Percentiles rank a stretch among this genome's conserved stretches.
These are phyloP conservation scores for Candida sanyaensis DNA, from an alignment of 1,139 yeast genomes.

Conservation along the genomic window DNA sequence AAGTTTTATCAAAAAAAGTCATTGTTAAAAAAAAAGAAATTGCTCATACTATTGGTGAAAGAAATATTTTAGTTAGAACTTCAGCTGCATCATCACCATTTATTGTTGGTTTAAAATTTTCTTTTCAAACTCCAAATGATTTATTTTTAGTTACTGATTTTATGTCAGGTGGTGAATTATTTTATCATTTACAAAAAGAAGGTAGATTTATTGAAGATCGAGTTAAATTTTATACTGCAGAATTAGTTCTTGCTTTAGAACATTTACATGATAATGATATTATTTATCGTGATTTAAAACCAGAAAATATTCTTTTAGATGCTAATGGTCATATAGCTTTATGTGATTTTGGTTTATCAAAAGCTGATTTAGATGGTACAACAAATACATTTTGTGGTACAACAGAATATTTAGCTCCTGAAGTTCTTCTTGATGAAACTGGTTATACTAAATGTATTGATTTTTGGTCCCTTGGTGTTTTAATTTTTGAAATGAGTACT, in stretches of 20 bases:
- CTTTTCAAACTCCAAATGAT: conserved; percentile 93
- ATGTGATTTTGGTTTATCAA: conserved; percentile 95
- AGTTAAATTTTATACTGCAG: conserved; percentile 96
- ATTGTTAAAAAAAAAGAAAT: conserved; percentile 96
- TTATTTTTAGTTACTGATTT: conserved; percentile 92
- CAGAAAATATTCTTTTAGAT: conserved; percentile 89
- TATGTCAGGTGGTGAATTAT: conserved; percentile 97
- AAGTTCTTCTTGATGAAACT: conserved; percentile 75
- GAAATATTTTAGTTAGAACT: conserved; percentile 90
- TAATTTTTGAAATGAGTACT: conserved; percentile 89
- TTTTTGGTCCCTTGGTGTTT: conserved; percentile 82
- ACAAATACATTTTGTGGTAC: conserved; percentile 98
- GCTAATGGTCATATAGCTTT: conserved; percentile 96
- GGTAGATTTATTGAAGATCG: conserved; percentile 91
- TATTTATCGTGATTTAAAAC: conserved; percentile 92
- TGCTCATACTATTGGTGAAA: conserved; percentile 96
- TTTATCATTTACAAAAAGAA: conserved; percentile 96
- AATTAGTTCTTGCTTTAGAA: conserved; percentile 86
- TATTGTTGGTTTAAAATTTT: conserved; percentile 91
- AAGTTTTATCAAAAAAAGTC: conserved; percentile 88
- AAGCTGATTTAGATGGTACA: conserved; percentile 90
- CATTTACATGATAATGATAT: conserved; percentile 91
- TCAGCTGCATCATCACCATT: conserved; percentile 82
- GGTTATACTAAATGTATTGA: conserved; percentile 89
- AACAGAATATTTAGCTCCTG: conserved; percentile 87